Percentiles rank a stretch among this genome's conserved stretches.
Evolutionary conservation across 768 basidiomycete species (phyloP).

Genomic region (Saitozyma sp.): DNA sequence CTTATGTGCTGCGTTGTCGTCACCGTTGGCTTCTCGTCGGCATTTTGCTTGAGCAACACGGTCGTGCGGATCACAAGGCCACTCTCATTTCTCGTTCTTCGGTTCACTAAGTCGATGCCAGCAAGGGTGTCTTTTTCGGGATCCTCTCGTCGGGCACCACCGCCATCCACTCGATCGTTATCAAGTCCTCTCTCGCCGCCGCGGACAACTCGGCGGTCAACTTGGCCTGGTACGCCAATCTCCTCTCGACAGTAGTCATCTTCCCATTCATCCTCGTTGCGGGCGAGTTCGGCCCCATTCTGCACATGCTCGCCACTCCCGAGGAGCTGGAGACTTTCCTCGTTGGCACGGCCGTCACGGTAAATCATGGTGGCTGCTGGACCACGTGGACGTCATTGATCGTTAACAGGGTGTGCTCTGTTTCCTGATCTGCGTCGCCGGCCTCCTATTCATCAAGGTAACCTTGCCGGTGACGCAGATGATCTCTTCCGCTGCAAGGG

Average conservation of each 20-base stretch:
- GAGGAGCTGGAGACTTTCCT: constrained; percentile 7
- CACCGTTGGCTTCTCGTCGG: constrained; percentile 15
- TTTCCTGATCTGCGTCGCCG: no score
- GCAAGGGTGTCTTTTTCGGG: constrained; percentile 15
- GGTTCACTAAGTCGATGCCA: not conserved
- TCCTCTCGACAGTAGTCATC: constrained; percentile 8
- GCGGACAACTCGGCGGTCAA: constrained; percentile 16
- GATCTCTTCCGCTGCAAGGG: constrained; percentile 60
- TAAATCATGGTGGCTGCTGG: constrained; percentile 2
- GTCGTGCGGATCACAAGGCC: not conserved
- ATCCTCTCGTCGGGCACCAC: constrained; percentile 20
- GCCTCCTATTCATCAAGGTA: constrained; percentile 88
- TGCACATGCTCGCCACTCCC: constrained; percentile 4
- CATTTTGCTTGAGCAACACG: constrained; percentile 8
- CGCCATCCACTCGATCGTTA: constrained; percentile 17
- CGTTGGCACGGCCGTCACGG: constrained; percentile 70
- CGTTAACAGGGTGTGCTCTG: constrained; percentile 69
- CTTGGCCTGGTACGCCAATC: constrained; percentile 18
- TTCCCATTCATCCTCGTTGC: constrained; percentile 5
- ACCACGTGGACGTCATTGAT: no score
- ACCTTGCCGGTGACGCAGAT: constrained; percentile 98
- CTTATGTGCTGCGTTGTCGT: constrained; percentile 10
- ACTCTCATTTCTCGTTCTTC: no score
- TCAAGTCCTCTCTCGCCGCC: constrained; percentile 15
- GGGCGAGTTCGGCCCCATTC: constrained; percentile 9